A percentile compares a stretch with the other conserved stretches of the same genome.
phyloP scores from a whole-genome alignment of 345 rosid genomes.

The Eucalyptus globulus region DNA sequence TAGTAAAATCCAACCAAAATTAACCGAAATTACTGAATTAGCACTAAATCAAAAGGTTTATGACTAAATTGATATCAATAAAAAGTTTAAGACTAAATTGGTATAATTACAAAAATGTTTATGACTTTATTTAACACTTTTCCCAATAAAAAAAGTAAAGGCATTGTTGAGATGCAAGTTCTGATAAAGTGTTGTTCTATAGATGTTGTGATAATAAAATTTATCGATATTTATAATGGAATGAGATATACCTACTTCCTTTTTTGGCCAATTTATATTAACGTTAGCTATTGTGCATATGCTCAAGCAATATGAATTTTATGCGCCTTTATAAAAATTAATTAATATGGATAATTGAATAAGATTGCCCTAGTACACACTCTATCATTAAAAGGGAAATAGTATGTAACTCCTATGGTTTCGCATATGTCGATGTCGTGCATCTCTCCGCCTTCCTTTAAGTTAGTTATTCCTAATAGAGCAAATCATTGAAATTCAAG shows the following conservation, averaged over 20 bases:
- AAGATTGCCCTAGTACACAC: neutral
- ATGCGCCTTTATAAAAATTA: neutral
- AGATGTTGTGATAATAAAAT: neutral
- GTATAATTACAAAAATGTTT: no score
- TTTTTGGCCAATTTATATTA: neutral
- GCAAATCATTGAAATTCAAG: neutral
- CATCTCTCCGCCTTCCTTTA: neutral
- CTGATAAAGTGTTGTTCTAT: neutral
- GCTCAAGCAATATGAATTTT: neutral
- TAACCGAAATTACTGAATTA: rapidly evolving
- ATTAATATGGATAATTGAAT: neutral
- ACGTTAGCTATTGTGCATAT: neutral
- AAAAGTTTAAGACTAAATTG: no score
- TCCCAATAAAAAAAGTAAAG: neutral
- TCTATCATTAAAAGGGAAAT: neutral
- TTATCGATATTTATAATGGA: neutral
- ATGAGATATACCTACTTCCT: neutral
- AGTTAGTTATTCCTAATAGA: neutral
- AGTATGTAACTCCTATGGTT: neutral
- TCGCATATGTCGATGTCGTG: neutral
- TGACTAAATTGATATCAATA: no score
- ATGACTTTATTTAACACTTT: no score
- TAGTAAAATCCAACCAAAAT: rapidly evolving
- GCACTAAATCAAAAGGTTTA: no score
- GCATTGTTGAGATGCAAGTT: neutral